Conservation (phyloP, 768 basidiomycete species). For the Mycena metata region DNA sequence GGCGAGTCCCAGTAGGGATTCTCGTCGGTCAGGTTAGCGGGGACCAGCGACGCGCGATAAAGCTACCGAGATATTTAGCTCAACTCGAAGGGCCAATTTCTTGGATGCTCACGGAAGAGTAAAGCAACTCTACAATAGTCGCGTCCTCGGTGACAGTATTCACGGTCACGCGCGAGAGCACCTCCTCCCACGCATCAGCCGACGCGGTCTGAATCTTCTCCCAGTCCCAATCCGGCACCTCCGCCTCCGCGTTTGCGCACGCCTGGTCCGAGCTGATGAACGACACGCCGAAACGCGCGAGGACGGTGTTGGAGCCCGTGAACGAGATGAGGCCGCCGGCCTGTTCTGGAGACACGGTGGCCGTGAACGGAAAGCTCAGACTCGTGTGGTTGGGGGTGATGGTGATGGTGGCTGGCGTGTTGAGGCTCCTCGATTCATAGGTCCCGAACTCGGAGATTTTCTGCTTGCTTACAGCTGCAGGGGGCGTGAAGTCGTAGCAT, state of each 20-base stretch:
- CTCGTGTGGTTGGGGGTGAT: conserved; percentile 50
- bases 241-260: conserved; percentile 68
- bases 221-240: conserved; percentile 65
- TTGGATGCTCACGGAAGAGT: conserved; percentile 57
- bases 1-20: conserved; percentile 64
- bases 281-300: conserved; percentile 71
- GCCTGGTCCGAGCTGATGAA: conserved; percentile 67
- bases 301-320: conserved; percentile 50
- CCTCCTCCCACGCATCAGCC: conserved; percentile 57
- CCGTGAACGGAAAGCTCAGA: conserved; percentile 55
- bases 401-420: conserved; percentile 50
- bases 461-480: conserved; percentile 41
- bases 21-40: conserved; percentile 63
- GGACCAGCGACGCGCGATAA: conserved; percentile 64
- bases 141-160: conserved; percentile 54
- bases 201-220: conserved; percentile 56
- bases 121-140: conserved; percentile 59
- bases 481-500: conserved; percentile 61
- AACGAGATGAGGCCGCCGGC: conserved; percentile 62
- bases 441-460: conserved; percentile 52
- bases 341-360: conserved; percentile 54
- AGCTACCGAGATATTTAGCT: conserved; percentile 47
- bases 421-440: conserved; percentile 53
- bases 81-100: neutral
- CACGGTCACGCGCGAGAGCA: conserved; percentile 53